A percentile compares a stretch with the other conserved stretches of the same genome.
Conservation (phyloP, 164 flowering plant genomes). For the Echeveria elegans region DNA sequence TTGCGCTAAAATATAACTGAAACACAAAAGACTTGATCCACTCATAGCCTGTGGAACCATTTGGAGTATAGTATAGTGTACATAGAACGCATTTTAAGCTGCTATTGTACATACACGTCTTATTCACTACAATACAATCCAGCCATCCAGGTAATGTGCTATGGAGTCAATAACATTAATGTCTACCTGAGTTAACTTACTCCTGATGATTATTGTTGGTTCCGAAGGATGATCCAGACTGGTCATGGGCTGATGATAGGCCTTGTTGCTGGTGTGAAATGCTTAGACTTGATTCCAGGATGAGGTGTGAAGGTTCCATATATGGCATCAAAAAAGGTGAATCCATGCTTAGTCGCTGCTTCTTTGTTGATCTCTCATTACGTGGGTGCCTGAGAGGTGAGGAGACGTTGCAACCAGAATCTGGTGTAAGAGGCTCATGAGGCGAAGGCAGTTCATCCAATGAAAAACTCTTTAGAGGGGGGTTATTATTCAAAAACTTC, state of each 20-base stretch:
- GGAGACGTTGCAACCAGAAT: neutral
- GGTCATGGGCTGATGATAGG: neutral
- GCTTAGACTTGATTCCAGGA: slow-evolving; percentile 53
- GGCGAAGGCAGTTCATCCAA: slow-evolving; percentile 22
- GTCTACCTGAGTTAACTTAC: neutral
- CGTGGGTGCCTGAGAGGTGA: slow-evolving; percentile 19
- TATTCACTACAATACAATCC: neutral
- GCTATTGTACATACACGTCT: neutral
- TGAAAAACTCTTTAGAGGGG: slow-evolving; percentile 42
- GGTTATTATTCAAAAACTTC: slow-evolving; percentile 29
- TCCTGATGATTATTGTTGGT: neutral
- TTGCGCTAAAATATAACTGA: neutral
- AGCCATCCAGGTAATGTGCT: too few relatives aligned
- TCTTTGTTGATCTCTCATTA: slow-evolving; percentile 44
- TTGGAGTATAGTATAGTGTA: too few relatives aligned
- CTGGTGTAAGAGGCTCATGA: neutral
- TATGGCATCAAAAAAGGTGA: slow-evolving; percentile 28
- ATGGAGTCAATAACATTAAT: neutral
- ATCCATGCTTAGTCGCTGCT: slow-evolving; percentile 29
- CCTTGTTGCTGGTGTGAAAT: slow-evolving; percentile 15
- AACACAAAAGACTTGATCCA: neutral
- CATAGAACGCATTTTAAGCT: neutral
- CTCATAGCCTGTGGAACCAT: neutral
- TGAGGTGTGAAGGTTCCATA: slow-evolving; percentile 43
- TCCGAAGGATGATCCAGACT: neutral